Evolutionary conservation across 768 basidiomycete species (phyloP).

Genomic region (Tephrocybe rancida): DNA sequence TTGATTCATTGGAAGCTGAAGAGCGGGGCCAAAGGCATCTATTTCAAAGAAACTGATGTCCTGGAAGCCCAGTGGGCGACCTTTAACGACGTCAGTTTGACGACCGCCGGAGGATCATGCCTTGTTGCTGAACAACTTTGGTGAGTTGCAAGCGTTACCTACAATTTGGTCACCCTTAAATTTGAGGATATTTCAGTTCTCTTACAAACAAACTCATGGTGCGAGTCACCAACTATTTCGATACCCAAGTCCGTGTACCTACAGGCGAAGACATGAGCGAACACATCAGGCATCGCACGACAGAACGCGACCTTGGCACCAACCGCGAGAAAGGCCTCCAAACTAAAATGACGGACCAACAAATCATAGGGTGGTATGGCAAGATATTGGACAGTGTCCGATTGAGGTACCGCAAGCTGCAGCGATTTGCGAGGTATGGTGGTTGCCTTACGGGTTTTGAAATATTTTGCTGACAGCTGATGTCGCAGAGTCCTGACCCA

Average conservation of each 20-base stretch:
- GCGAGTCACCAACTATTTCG: slow-evolving; percentile 92
- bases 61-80: slow-evolving; percentile 96
- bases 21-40: slow-evolving; percentile 86
- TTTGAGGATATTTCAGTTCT: slow-evolving; percentile 52
- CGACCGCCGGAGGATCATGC: slow-evolving; percentile 83
- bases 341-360: slow-evolving; percentile 72
- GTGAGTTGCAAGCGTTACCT: slow-evolving; percentile 44
- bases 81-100: slow-evolving; percentile 89
- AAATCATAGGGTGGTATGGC: slow-evolving; percentile 86
- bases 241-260: slow-evolving; percentile 87
- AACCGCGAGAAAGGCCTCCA: slow-evolving; percentile 34
- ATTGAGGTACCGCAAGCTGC: slow-evolving; percentile 89
- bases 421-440: slow-evolving; percentile 84
- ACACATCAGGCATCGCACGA: slow-evolving; percentile 18
- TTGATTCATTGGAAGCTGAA: slow-evolving; percentile 96
- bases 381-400: slow-evolving; percentile 94
- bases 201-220: slow-evolving; percentile 92
- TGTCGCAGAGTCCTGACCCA: slow-evolving; percentile 66
- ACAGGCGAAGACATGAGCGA: slow-evolving; percentile 40
- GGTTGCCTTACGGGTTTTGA: background rate
- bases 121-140: slow-evolving; percentile 96
- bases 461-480: slow-evolving; percentile 6
- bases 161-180: background rate
- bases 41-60: slow-evolving; percentile 99
- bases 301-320: slow-evolving; percentile 17